A percentile compares a stretch with the other conserved stretches of the same genome.
phyloP scores from a whole-genome alignment of 1,284 basidiomycete genomes.

The Microstroma glucosiphilum region DNA sequence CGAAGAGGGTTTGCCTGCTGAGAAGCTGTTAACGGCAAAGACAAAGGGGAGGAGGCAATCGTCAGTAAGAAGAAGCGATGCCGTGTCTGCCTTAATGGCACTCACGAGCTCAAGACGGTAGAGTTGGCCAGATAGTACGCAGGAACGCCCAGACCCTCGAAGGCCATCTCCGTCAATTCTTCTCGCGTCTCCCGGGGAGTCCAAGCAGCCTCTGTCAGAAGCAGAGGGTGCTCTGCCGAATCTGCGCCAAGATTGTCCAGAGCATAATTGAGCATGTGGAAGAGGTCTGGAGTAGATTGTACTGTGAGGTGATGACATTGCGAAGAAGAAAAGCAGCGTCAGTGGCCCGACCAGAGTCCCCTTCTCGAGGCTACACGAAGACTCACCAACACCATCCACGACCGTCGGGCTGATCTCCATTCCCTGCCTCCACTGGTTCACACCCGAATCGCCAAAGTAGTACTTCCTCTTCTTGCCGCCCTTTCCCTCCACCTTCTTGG shows the following conservation, averaged over 20 bases:
- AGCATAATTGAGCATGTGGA: slow-evolving; percentile 68
- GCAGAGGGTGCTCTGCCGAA: slow-evolving; percentile 73
- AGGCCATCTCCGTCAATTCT: slow-evolving; percentile 89
- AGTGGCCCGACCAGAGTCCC: background rate
- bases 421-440: slow-evolving; percentile 79
- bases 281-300: slow-evolving; percentile 68
- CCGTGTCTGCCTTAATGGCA: slow-evolving; percentile 15
- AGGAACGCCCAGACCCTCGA: slow-evolving; percentile 88
- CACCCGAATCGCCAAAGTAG: slow-evolving; percentile 82
- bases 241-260: slow-evolving; percentile 56
- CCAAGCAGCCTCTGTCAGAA: slow-evolving; percentile 94
- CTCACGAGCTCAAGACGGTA: slow-evolving; percentile 87
- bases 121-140: slow-evolving; percentile 96
- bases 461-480: slow-evolving; percentile 56
- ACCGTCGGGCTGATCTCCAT: slow-evolving; percentile 84
- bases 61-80: background rate
- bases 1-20: slow-evolving; percentile 90
- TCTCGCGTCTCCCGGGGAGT: slow-evolving; percentile 83
- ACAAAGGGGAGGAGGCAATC: background rate
- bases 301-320: slow-evolving; percentile 56
- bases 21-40: slow-evolving; percentile 63
- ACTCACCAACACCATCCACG: slow-evolving; percentile 63
- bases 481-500: slow-evolving; percentile 18
- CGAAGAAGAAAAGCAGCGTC: slow-evolving; percentile 29
- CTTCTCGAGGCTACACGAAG: background rate